phyloP scores from a whole-genome alignment of 192 early-diverging fungal species.

The Gryganskiella cystojenkinii region DNA sequence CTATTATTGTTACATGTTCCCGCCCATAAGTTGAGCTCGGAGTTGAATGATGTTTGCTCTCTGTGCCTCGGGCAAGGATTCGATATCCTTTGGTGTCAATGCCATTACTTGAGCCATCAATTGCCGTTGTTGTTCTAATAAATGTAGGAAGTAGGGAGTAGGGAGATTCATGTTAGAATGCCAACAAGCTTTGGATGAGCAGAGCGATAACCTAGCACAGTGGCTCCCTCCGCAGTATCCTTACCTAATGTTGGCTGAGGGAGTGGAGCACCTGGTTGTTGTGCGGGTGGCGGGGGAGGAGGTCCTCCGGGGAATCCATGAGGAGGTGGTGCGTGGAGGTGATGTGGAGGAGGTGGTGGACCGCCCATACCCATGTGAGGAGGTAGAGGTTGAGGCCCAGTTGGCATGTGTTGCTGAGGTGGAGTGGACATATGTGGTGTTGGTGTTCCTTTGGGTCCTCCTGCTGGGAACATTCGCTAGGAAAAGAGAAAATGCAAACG shows the following conservation, averaged over 20 bases:
- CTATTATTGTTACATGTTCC: background rate
- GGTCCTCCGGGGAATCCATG: constrained; percentile 29
- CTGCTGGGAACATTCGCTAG: constrained; percentile 32
- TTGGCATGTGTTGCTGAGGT: constrained; percentile 45
- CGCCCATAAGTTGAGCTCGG: constrained; percentile 45
- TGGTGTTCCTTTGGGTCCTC: constrained; percentile 21
- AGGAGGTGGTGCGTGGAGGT: constrained; percentile 17
- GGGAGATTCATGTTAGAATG: too few relatives aligned
- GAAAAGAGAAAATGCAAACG: constrained; percentile 7
- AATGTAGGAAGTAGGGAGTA: too few relatives aligned
- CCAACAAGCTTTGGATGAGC: too few relatives aligned
- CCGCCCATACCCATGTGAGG: constrained; percentile 25
- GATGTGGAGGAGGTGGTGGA: constrained; percentile 29
- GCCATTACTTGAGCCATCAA: constrained; percentile 84
- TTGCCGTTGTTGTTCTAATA: constrained; percentile 73
- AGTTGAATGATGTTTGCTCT: constrained; percentile 75
- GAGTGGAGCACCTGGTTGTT: background rate
- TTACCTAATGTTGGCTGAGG: constrained; percentile 3
- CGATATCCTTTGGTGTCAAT: constrained; percentile 85
- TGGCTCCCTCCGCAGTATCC: constrained; percentile 1
- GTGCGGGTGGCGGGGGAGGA: constrained; percentile 9
- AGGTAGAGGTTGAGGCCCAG: constrained; percentile 18
- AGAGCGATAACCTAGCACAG: too few relatives aligned
- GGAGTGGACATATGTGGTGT: constrained; percentile 16
- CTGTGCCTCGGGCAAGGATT: constrained; percentile 81